Conservation (phyloP, 768 basidiomycete genomes). For the Termitomyces sp. region DNA sequence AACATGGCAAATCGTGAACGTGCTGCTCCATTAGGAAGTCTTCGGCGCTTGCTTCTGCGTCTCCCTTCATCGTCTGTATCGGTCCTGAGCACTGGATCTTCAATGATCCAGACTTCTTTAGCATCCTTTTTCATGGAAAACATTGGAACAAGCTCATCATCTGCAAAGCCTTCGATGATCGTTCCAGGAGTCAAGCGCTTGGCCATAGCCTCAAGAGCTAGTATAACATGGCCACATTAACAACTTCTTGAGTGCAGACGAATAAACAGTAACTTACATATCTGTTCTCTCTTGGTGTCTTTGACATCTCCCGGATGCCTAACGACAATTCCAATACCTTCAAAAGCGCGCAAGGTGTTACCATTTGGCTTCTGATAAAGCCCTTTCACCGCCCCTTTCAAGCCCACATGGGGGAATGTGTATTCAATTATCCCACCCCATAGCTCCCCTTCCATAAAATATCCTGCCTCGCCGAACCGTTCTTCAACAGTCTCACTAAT, state of each 20-base stretch:
- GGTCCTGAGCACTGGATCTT: neutral
- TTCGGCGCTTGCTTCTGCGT: neutral
- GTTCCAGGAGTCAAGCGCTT: neutral
- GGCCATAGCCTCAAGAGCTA: neutral
- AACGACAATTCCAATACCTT: neutral
- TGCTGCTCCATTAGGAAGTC: neutral
- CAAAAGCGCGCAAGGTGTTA: neutral
- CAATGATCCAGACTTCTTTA: neutral
- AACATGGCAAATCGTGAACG: neutral
- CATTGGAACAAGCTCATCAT: neutral
- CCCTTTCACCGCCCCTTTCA: neutral
- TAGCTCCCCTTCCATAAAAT: neutral
- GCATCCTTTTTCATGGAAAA: neutral
- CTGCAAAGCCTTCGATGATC: neutral
- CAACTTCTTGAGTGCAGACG: neutral
- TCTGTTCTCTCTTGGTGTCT: neutral
- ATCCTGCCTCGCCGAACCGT: neutral
- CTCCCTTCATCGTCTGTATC: neutral
- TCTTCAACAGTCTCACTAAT: rapidly evolving
- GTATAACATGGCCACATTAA: neutral
- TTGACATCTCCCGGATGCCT: neutral
- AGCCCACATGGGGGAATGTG: neutral
- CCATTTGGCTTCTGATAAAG: neutral
- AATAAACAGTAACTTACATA: neutral
- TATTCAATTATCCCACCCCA: neutral